Conservation (phyloP, 768 basidiomycete genomes). For the Mycena alexandri region DNA sequence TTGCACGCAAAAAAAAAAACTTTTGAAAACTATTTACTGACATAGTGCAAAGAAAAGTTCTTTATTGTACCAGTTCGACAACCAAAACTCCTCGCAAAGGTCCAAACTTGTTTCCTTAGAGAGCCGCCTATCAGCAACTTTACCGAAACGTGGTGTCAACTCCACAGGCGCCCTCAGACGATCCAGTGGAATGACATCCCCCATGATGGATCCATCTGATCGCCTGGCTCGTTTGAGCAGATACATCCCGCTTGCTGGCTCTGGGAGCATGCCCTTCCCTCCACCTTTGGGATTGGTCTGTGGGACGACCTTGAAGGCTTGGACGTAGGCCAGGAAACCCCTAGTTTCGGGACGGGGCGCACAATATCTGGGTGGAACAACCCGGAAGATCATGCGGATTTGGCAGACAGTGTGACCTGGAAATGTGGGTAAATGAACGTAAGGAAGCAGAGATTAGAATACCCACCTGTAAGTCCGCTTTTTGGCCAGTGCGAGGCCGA, state of each 20-base stretch:
- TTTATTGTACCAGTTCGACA: not conserved
- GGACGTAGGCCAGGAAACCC: conserved; percentile 36
- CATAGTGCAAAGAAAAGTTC: conserved; percentile 19
- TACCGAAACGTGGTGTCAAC: conserved; percentile 31
- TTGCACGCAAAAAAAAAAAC: too few relatives aligned
- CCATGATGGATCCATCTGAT: not conserved
- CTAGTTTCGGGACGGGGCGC: not conserved
- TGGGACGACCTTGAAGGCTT: conserved; percentile 35
- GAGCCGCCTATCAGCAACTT: conserved; percentile 28
- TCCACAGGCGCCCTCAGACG: conserved; percentile 27
- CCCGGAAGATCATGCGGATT: conserved; percentile 28
- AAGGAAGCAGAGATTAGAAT: too few relatives aligned
- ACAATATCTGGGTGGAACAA: not conserved
- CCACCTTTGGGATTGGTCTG: conserved; percentile 7
- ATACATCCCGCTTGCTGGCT: conserved; percentile 1
- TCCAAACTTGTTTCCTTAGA: conserved; percentile 26
- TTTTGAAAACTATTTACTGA: too few relatives aligned
- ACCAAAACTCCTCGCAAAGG: too few relatives aligned
- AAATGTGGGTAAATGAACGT: not conserved
- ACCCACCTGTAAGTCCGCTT: not conserved
- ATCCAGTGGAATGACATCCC: conserved; percentile 29
- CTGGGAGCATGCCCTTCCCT: conserved; percentile 6
- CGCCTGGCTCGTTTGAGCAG: conserved; percentile 16
- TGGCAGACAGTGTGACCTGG: conserved; percentile 34
- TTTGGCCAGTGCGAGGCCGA: not conserved